Base-by-base conservation (phyloP, 2,329 filamentous ascomycete genomes). In the Ramularia collo-cygni region DNA sequence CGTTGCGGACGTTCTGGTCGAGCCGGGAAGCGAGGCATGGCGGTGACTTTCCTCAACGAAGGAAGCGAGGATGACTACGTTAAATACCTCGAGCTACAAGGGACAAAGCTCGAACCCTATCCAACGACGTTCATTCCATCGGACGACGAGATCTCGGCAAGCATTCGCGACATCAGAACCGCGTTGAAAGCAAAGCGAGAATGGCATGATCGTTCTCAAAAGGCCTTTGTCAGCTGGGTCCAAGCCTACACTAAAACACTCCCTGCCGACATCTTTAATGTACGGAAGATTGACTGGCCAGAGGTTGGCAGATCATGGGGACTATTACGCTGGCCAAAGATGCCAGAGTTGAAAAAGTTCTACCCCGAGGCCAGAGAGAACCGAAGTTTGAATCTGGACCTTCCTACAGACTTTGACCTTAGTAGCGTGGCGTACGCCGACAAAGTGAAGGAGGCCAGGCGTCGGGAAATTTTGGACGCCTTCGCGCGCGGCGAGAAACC, bases 221-320 rank as follows among this genome's bases (percentile, higher is more conserved):
- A 82, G 46, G 92, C 82, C 1, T 96, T 98, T 54, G 90, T 96
- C 15, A 90, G 84, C 58, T 96, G 88, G 85, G 79, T 94, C 1
- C 79, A 88, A 58, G 84, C 85, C 51, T 96, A 96, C 66, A 84
- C 79, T 58, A 93, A 92, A 56, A 92, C 96, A 57, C 80, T 89
- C 51, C 88, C 90, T 1, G 82, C 79, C 44, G 93, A 87, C 56
- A 96, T 98, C 51, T 98, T 98, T 69, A 79, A 84, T 8, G 70
- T 87, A 2, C 63, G 72, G 3, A 87, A 93, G 55, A 71, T 95
- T 12, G 82, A 95, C 61, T 98, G 92, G 92, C 67, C 74, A 4
- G 83, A 88, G 38, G 71, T 92, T 1, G 90, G 81, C 1, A 72
- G 78, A 38, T 84, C 83, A 1, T 98, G 90, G 86, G 92, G 86